Conservation (phyloP, 2,329 filamentous ascomycete species). For the Furcasterigmium furcatum region DNA sequence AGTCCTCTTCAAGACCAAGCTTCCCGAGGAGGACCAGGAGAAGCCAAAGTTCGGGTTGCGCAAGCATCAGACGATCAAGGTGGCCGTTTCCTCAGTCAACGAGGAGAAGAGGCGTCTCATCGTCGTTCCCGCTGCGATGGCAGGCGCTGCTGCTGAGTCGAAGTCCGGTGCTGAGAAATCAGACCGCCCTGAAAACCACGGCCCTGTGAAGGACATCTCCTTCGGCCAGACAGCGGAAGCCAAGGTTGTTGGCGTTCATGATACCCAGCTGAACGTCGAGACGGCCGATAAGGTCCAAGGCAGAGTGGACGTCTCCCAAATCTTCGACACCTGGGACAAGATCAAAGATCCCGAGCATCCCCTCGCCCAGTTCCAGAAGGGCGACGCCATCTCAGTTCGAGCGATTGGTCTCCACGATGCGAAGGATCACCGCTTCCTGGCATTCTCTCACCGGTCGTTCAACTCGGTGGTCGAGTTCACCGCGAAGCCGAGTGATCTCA, state of each 20-base stretch:
- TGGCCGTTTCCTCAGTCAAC: slow-evolving; percentile 72
- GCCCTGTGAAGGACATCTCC: slow-evolving; percentile 62
- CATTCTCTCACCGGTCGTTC: slow-evolving; percentile 79
- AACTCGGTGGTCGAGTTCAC: slow-evolving; percentile 88
- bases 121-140: slow-evolving; percentile 36
- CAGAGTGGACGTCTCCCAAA: slow-evolving; percentile 87
- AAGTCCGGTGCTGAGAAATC: slow-evolving; percentile 33
- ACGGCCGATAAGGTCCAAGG: slow-evolving; percentile 85
- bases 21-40: slow-evolving; percentile 66
- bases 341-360: slow-evolving; percentile 81
- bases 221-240: slow-evolving; percentile 74
- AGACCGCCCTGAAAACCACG: slow-evolving; percentile 39
- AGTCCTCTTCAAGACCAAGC: slow-evolving; percentile 73
- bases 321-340: slow-evolving; percentile 85
- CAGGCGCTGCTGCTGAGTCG: slow-evolving; percentile 37
- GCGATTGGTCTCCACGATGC: slow-evolving; percentile 88
- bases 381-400: slow-evolving; percentile 69
- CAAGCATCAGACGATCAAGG: slow-evolving; percentile 71
- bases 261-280: slow-evolving; percentile 88
- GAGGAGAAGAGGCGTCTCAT: slow-evolving; percentile 65
- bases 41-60: slow-evolving; percentile 76
- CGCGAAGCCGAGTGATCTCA: slow-evolving; percentile 67
- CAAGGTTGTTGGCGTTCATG: slow-evolving; percentile 78
- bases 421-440: slow-evolving; percentile 84
- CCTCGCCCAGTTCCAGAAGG: slow-evolving; percentile 68